A percentile compares a stretch with the other conserved stretches of the same genome.
These are phyloP conservation scores for Scutellaria minor DNA, from an alignment of 257 asterid genomes.

Conservation along the genomic window DNA sequence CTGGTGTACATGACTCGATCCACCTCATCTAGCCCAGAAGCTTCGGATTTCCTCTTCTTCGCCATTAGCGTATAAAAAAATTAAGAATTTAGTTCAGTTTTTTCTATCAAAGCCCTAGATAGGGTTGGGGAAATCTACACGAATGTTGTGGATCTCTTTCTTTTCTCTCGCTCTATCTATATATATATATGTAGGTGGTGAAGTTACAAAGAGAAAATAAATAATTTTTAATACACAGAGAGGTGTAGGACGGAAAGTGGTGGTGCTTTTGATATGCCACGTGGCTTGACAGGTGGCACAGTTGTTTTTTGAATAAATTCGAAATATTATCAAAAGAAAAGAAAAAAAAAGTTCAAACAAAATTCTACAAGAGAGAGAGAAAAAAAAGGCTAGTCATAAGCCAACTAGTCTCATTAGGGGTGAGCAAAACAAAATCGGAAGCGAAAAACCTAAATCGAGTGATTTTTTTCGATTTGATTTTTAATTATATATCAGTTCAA, in stretches of 20 bases:
- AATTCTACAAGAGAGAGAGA: too few species aligned
- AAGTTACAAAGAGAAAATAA: slow-evolving; percentile 3
- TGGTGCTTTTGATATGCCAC: slow-evolving; percentile 24
- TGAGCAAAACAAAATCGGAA: too few species aligned
- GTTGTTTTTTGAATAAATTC: too few species aligned
- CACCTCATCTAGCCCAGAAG: slow-evolving; percentile 87
- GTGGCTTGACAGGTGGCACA: too few species aligned
- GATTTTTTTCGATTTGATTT: too few species aligned
- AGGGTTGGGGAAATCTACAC: slow-evolving; percentile 28
- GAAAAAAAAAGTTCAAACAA: too few species aligned
- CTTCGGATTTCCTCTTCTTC: slow-evolving; percentile 89
- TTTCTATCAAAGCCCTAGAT: slow-evolving; percentile 43
- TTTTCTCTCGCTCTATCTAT: neutral
- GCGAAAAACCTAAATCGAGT: too few species aligned
- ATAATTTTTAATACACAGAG: slow-evolving; percentile 23
- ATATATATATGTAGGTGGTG: slow-evolving; percentile 22
- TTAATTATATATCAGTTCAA: too few species aligned
- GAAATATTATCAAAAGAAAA: too few species aligned
- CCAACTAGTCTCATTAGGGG: too few species aligned
- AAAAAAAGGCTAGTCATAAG: too few species aligned
- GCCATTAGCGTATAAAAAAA: slow-evolving; percentile 50
- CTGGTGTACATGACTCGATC: slow-evolving; percentile 92
- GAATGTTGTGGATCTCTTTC: neutral
- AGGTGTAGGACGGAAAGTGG: slow-evolving; percentile 20
- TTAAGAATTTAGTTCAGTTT: neutral